Conservation (phyloP, 2,329 filamentous ascomycete species). For the Paraphoma sp. region DNA sequence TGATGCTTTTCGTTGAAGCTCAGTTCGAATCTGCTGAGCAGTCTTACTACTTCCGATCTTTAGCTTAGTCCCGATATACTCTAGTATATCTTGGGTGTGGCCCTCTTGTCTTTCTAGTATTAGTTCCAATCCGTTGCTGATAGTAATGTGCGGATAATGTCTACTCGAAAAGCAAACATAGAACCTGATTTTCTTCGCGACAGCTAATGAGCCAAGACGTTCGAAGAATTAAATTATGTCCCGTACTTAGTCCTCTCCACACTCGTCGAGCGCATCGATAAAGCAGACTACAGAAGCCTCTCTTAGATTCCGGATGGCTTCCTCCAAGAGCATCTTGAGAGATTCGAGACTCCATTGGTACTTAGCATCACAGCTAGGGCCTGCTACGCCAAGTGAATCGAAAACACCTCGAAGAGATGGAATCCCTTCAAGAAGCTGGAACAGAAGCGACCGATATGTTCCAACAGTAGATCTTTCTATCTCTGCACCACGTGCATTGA, state of each 20-base stretch:
- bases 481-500: slow-evolving; percentile 29
- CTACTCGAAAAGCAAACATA: slow-evolving; percentile 33
- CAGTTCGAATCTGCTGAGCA: slow-evolving; percentile 25
- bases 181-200: slow-evolving; percentile 19
- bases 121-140: slow-evolving; percentile 33
- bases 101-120: slow-evolving; percentile 47
- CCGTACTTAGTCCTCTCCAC: slow-evolving; percentile 51
- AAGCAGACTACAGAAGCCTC: slow-evolving; percentile 26
- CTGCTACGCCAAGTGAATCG: slow-evolving; percentile 2
- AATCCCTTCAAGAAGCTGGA: slow-evolving; percentile 28
- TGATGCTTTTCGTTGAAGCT: slow-evolving; percentile 48
- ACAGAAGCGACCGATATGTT: slow-evolving; percentile 31
- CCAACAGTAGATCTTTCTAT: slow-evolving; percentile 32
- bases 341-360: slow-evolving; percentile 18
- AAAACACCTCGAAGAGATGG: slow-evolving; percentile 15
- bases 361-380: slow-evolving; percentile 2
- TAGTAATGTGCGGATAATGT: slow-evolving; percentile 55
- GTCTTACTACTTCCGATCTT: slow-evolving; percentile 26
- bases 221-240: slow-evolving; percentile 56
- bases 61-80: slow-evolving; percentile 26
- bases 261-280: slow-evolving; percentile 59
- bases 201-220: slow-evolving; percentile 39
- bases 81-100: slow-evolving; percentile 47
- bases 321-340: slow-evolving; percentile 24
- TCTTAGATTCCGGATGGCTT: slow-evolving; percentile 19